These are phyloP conservation scores for Amanita inopinata DNA, from an alignment of 768 basidiomycete species.

Conservation along the genomic window DNA sequence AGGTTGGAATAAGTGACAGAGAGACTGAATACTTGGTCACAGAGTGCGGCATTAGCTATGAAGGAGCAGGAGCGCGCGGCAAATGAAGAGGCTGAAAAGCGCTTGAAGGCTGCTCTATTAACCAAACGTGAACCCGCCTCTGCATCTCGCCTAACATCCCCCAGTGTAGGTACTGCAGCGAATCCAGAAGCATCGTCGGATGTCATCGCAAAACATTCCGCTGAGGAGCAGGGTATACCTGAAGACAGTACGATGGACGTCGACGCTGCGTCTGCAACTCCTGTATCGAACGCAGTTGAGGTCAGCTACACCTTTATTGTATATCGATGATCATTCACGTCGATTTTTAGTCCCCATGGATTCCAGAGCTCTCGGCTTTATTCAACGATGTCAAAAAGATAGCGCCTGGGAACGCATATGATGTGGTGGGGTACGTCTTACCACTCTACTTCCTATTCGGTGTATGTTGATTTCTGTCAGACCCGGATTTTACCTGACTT, in stretches of 20 bases:
- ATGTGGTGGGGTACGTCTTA: slow-evolving; percentile 64
- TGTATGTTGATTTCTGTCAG: slow-evolving; percentile 28
- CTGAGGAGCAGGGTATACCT: slow-evolving; percentile 16
- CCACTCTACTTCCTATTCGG: slow-evolving; percentile 2
- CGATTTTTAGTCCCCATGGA: slow-evolving; percentile 58
- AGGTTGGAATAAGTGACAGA: no score
- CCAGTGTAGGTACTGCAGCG: slow-evolving; percentile 27
- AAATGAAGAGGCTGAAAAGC: slow-evolving; percentile 70
- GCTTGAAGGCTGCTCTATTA: slow-evolving; percentile 69
- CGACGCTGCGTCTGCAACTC: slow-evolving; percentile 24
- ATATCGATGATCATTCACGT: neutral
- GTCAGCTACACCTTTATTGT: slow-evolving; percentile 19
- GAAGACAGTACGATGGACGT: slow-evolving; percentile 48
- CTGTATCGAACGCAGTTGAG: slow-evolving; percentile 23
- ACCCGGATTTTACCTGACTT: slow-evolving; percentile 87
- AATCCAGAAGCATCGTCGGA: slow-evolving; percentile 17
- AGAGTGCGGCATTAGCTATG: slow-evolving; percentile 55
- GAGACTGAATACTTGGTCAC: neutral
- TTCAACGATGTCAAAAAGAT: slow-evolving; percentile 72
- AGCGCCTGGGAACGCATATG: slow-evolving; percentile 52
- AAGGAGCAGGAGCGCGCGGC: slow-evolving; percentile 62
- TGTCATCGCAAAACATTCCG: slow-evolving; percentile 16
- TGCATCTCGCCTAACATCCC: slow-evolving; percentile 56
- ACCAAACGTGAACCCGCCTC: slow-evolving; percentile 64
- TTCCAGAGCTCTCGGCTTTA: slow-evolving; percentile 58